Percentiles rank a stretch among this genome's conserved stretches.
Conservation (phyloP, 352 stramenopile genomes). For the Thalassiosira sp. region DNA sequence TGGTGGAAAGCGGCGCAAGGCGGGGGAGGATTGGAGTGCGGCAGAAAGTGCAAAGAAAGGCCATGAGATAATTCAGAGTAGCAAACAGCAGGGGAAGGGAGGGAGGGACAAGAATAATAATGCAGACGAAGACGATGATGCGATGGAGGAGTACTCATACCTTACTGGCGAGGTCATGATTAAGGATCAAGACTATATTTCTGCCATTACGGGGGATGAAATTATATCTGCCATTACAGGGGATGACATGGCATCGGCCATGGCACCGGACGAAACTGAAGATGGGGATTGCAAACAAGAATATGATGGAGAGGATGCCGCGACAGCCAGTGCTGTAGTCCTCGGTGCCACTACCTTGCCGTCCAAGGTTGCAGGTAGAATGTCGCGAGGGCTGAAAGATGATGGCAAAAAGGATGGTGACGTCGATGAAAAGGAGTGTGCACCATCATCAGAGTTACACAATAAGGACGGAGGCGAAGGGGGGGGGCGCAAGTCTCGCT, state of each 20-base stretch:
- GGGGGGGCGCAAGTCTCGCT: not conserved
- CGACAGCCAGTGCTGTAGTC: conserved; percentile 32
- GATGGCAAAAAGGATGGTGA: not conserved
- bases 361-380: not conserved
- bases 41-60: not conserved
- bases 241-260: not conserved
- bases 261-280: not conserved
- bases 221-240: not conserved
- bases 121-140: conserved; percentile 34
- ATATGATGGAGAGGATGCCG: conserved; percentile 29
- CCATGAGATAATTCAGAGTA: not conserved
- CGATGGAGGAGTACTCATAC: conserved; percentile 49
- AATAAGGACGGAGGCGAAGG: not conserved
- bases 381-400: not conserved
- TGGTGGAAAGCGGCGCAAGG: conserved; percentile 5
- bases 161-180: conserved; percentile 45
- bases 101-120: conserved; percentile 9
- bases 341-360: conserved; percentile 6
- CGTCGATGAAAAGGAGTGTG: not conserved
- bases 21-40: conserved; percentile 34
- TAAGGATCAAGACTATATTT: conserved; percentile 49
- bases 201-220: conserved; percentile 45
- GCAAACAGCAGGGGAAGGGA: conserved; percentile 2
- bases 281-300: conserved; percentile 11
- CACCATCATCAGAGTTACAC: not conserved